Evolutionary conservation across 495 filamentous ascomycete species (phyloP).

Genomic region (Aspergillus panamensis): DNA sequence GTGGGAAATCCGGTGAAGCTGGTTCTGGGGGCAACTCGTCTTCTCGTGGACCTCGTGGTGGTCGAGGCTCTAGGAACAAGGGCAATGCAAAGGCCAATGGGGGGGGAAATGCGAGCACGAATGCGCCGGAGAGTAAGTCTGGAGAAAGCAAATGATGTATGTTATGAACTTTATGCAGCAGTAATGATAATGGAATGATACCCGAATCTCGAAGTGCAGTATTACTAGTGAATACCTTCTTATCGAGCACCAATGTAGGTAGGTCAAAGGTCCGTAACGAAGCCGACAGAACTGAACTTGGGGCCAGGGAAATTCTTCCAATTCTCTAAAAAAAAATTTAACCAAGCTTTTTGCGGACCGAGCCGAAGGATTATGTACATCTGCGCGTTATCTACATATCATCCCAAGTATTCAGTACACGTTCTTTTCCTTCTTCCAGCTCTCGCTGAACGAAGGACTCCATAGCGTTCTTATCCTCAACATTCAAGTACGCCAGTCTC

Average conservation of each 20-base stretch:
- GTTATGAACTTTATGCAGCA: neutral
- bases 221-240: too few relatives aligned
- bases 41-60: conserved; percentile 37
- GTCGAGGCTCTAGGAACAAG: conserved; percentile 32
- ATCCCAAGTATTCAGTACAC: too few relatives aligned
- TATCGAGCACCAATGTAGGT: too few relatives aligned
- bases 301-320: too few relatives aligned
- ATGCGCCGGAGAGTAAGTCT: conserved; percentile 18
- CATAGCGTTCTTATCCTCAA: conserved; percentile 19
- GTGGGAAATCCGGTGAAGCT: conserved; percentile 31
- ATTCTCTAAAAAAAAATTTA: too few relatives aligned
- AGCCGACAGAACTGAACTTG: too few relatives aligned
- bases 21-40: conserved; percentile 39
- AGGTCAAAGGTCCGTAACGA: too few relatives aligned
- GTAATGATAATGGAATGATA: conserved; percentile 12
- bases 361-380: too few relatives aligned
- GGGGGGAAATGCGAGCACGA: conserved; percentile 13
- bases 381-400: too few relatives aligned
- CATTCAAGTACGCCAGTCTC: conserved; percentile 13
- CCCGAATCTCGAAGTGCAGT: conserved; percentile 12
- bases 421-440: too few relatives aligned
- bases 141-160: conserved; percentile 22
- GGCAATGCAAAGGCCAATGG: conserved; percentile 25
- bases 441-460: too few relatives aligned
- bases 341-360: too few relatives aligned